A percentile compares a stretch with the other conserved stretches of the same genome.
These are phyloP conservation scores for Nicotiana rustica DNA, from an alignment of 305 asterid genomes.

Conservation along the genomic window DNA sequence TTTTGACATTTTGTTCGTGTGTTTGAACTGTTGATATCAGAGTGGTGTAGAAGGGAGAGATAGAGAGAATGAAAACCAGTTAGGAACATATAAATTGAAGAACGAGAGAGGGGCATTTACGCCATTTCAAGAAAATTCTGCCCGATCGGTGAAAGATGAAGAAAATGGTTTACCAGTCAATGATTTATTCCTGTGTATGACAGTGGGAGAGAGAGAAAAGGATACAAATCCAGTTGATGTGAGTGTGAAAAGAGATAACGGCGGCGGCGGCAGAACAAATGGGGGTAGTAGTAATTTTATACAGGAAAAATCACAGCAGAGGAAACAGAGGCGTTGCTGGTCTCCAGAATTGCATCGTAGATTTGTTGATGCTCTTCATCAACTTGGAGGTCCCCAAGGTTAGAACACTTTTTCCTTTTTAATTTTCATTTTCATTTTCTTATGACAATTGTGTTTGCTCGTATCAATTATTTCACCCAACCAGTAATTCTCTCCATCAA, in stretches of 20 bases:
- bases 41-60: neutral
- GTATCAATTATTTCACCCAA: neutral
- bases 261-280: neutral
- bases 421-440: too few species aligned
- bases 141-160: neutral
- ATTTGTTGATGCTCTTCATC: slow-evolving; percentile 45
- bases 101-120: slow-evolving; percentile 28
- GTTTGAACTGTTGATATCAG: neutral
- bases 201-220: neutral
- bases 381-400: slow-evolving; percentile 54
- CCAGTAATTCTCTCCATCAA: too few species aligned
- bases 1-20: neutral
- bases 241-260: neutral
- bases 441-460: neutral
- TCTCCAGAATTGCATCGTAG: slow-evolving; percentile 48
- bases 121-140: slow-evolving; percentile 11
- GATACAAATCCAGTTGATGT: neutral
- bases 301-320: slow-evolving; percentile 29
- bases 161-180: neutral
- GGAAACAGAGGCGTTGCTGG: slow-evolving; percentile 55
- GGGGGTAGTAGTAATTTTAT: neutral
- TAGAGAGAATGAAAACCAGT: neutral
- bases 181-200: neutral
- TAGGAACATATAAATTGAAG: slow-evolving; percentile 19
- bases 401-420: neutral